Percentiles rank a stretch among this genome's conserved stretches.
Conservation (phyloP, 2,329 filamentous ascomycete genomes). For the Xylariaceae sp. region DNA sequence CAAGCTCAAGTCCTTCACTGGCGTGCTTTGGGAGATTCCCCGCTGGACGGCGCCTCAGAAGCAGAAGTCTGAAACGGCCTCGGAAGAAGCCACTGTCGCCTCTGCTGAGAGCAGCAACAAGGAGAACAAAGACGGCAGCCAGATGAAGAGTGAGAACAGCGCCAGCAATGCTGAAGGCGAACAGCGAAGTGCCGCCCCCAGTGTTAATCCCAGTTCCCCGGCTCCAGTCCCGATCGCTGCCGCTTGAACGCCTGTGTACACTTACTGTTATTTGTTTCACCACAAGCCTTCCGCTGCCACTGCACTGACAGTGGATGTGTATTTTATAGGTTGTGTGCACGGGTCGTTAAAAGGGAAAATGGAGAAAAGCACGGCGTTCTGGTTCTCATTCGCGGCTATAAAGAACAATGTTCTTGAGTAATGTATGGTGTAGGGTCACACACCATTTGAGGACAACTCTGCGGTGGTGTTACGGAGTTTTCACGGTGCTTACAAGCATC, state of each 20-base stretch:
- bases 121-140: conserved; percentile 58
- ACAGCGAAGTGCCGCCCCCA: conserved; percentile 48
- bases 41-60: conserved; percentile 57
- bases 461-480: conserved; percentile 8
- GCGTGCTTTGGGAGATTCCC: conserved; percentile 23
- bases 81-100: conserved; percentile 41
- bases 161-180: conserved; percentile 44
- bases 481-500: conserved; percentile 9
- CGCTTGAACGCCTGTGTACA: conserved; percentile 30
- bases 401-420: conserved; percentile 4
- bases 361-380: conserved; percentile 31
- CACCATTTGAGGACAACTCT: neutral
- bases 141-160: conserved; percentile 44
- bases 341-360: conserved; percentile 18
- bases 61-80: conserved; percentile 40
- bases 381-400: conserved; percentile 16
- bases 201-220: conserved; percentile 50
- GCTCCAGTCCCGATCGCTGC: conserved; percentile 46
- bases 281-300: neutral
- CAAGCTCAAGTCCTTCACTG: conserved; percentile 76
- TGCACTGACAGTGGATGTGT: conserved; percentile 5
- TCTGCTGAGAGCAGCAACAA: conserved; percentile 56
- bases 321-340: conserved; percentile 15
- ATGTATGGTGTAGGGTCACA: neutral
- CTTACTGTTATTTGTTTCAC: neutral